Percentiles rank a stretch among this genome's conserved stretches.
Conservation (phyloP, 2,329 filamentous ascomycete genomes). For the Botrytis sinoallii region DNA sequence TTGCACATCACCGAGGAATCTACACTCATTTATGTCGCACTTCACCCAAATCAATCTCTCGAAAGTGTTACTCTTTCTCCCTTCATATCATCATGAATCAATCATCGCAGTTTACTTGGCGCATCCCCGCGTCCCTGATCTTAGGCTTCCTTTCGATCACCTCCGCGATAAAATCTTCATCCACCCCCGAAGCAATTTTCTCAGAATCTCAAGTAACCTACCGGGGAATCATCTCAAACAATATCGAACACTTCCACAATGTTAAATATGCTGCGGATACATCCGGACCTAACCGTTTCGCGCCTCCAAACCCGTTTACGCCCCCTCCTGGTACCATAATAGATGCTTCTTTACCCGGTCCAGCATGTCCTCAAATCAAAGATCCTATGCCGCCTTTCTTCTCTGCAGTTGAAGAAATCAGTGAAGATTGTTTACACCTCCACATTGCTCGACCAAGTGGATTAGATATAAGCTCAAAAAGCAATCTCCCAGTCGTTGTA, state of each 20-base stretch:
- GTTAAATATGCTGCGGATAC: constrained; percentile 18
- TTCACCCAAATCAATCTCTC: background rate
- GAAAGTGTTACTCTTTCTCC: background rate
- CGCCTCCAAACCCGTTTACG: constrained; percentile 8
- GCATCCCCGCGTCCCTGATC: background rate
- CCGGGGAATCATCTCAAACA: background rate
- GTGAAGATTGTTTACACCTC: constrained; percentile 16
- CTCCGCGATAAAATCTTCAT: background rate
- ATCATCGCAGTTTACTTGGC: background rate
- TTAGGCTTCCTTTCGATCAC: background rate
- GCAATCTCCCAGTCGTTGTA: constrained; percentile 17
- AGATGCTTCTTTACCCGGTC: constrained; percentile 3
- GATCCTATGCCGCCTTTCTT: constrained; percentile 16
- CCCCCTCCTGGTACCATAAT: background rate
- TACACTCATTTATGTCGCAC: background rate
- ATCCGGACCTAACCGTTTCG: constrained; percentile 4
- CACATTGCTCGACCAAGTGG: constrained; percentile 6
- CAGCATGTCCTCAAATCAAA: constrained; percentile 17
- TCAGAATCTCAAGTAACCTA: background rate
- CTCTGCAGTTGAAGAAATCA: constrained; percentile 4
- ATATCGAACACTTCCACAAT: constrained; percentile 14
- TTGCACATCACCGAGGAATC: background rate
- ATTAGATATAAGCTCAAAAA: background rate
- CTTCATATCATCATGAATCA: background rate
- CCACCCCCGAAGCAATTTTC: background rate